Percentiles rank a stretch among this genome's conserved stretches.
phyloP scores from a whole-genome alignment of 1,284 basidiomycete genomes.

The Malassezia sympodialis region DNA sequence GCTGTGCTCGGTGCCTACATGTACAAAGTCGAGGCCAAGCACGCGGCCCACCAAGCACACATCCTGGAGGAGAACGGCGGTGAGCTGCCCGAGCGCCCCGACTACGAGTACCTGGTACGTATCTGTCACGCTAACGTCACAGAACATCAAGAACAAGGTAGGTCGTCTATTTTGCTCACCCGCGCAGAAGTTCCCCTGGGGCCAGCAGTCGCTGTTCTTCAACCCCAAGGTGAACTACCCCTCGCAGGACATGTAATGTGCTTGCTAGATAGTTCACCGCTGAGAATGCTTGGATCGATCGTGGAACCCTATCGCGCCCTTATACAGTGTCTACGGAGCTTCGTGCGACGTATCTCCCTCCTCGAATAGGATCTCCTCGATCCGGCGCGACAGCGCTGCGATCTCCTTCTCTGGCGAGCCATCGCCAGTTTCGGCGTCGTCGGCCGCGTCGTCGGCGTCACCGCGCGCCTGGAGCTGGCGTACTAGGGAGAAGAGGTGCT shows the following conservation, averaged over 20 bases:
- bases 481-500: constrained; percentile 40
- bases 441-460: constrained; percentile 17
- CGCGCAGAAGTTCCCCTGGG: constrained; percentile 34
- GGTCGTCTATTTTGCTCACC: not conserved
- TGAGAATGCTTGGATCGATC: not conserved
- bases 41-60: constrained; percentile 36
- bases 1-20: constrained; percentile 39
- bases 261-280: constrained; percentile 2
- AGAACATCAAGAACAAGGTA: constrained; percentile 4
- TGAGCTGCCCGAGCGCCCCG: constrained; percentile 31
- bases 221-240: constrained; percentile 39
- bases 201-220: constrained; percentile 38
- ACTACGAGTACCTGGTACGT: constrained; percentile 41
- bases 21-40: constrained; percentile 41
- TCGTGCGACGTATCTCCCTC: constrained; percentile 9
- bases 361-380: constrained; percentile 41
- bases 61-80: constrained; percentile 37
- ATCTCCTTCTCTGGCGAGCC: constrained; percentile 42
- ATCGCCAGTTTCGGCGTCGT: constrained; percentile 23
- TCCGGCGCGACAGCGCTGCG: constrained; percentile 31
- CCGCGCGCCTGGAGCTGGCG: constrained; percentile 25
- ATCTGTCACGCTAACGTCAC: not conserved
- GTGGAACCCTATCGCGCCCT: not conserved
- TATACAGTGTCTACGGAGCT: constrained; percentile 3
- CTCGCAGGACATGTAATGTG: constrained; percentile 15